Conservation (phyloP, 2,329 filamentous ascomycete genomes). For the Xylaria multiplex region DNA sequence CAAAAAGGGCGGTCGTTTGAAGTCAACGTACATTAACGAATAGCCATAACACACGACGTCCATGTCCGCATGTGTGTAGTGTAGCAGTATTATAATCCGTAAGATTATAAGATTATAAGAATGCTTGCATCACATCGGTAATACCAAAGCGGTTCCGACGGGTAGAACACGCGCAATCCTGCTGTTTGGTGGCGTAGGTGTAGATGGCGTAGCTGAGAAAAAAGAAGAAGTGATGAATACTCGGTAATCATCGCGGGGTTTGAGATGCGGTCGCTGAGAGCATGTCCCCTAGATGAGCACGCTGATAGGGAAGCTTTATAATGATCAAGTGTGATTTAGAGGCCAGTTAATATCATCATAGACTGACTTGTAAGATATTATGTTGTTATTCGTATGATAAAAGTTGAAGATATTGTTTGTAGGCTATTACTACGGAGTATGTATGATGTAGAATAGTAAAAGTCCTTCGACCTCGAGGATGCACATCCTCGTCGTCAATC, state of each 20-base stretch:
- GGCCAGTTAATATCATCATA: not conserved
- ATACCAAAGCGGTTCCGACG: not conserved
- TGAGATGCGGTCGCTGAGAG: slow-evolving; percentile 1
- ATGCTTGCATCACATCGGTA: slow-evolving; percentile 4
- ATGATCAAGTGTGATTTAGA: not conserved
- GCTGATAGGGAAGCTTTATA: not conserved
- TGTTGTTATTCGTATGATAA: not conserved
- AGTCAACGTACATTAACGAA: not conserved
- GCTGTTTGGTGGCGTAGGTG: slow-evolving; percentile 21
- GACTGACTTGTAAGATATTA: no score
- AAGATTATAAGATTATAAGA: slow-evolving; percentile 26
- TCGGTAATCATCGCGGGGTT: not conserved
- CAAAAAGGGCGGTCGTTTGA: not conserved
- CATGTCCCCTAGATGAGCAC: not conserved
- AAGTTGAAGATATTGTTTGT: not conserved
- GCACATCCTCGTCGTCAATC: slow-evolving; percentile 23
- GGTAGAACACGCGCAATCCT: not conserved
- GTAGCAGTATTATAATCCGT: not conserved
- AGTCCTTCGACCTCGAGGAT: slow-evolving; percentile 8
- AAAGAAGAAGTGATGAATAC: slow-evolving; percentile 13
- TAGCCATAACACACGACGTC: not conserved
- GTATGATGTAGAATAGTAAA: not conserved
- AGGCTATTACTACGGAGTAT: not conserved
- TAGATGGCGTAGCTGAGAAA: slow-evolving; percentile 25
- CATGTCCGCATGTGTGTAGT: not conserved